phyloP scores from a whole-genome alignment of 176 grass and related monocot genomes.

The Coix lacrymajobi region DNA sequence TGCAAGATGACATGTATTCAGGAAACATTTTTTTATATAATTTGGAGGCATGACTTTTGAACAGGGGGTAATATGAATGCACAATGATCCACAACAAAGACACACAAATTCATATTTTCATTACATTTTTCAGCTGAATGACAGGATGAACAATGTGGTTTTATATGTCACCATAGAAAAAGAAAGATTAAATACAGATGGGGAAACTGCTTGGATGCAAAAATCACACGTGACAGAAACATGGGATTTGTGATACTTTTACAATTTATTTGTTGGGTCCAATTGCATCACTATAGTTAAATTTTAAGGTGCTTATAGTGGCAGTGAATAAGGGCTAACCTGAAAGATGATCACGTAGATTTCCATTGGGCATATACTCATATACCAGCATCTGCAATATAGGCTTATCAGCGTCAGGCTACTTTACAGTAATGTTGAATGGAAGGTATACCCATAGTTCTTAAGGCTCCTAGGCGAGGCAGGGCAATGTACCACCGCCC shows the following conservation, averaged over 20 bases:
- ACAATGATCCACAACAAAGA: background rate
- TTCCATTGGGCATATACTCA: conserved; percentile 80
- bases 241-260: background rate
- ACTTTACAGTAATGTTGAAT: conserved; percentile 7
- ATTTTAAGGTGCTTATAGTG: conserved; percentile 1
- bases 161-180: background rate
- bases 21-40: background rate
- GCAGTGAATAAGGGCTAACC: conserved; percentile 34
- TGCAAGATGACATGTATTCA: background rate
- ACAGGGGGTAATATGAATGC: background rate
- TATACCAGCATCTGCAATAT: conserved; percentile 76
- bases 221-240: background rate
- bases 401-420: conserved; percentile 17
- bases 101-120: background rate
- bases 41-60: background rate
- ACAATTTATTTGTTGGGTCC: background rate
- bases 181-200: background rate
- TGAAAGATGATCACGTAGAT: conserved; percentile 67
- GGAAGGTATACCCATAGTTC: background rate
- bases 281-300: background rate
- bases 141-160: background rate
- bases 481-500: too few relatives aligned
- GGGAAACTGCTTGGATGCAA: background rate
- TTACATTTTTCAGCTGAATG: background rate
- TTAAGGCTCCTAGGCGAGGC: too few relatives aligned